Conservation (phyloP, 768 basidiomycete species). For the Kwoniella heveanensis region DNA sequence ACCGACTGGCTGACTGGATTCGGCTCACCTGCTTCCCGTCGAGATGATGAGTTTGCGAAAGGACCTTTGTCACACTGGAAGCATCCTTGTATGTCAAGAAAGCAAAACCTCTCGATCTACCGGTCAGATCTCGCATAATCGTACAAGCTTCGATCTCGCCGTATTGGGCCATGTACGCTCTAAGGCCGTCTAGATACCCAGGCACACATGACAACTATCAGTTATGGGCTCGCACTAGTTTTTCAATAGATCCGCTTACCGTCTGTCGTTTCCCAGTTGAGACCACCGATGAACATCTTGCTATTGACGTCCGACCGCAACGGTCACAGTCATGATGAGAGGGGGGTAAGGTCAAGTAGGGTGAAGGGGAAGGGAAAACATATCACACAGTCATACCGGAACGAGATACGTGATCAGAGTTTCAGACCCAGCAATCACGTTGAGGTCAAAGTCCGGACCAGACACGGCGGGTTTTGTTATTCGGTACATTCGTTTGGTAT, state of each 20-base stretch:
- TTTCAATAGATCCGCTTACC: too few species aligned
- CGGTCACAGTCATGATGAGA: too few species aligned
- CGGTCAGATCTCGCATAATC: conserved; percentile 96
- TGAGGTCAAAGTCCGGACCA: too few species aligned
- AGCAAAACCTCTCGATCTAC: conserved; percentile 94
- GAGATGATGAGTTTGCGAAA: conserved; percentile 90
- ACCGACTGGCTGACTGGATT: not conserved
- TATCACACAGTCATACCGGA: too few species aligned
- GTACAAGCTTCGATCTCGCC: conserved; percentile 96
- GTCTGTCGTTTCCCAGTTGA: conserved; percentile 99
- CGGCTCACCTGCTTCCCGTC: conserved; percentile 93
- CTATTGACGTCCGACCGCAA: conserved; percentile 57
- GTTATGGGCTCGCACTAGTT: too few species aligned
- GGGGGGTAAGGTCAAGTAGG: too few species aligned
- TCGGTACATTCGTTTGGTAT: conserved; percentile 15
- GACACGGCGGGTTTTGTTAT: not conserved
- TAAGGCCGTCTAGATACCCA: conserved; percentile 54
- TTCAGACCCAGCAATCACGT: too few species aligned
- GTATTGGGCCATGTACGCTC: conserved; percentile 89
- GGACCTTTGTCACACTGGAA: conserved; percentile 88
- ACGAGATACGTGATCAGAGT: too few species aligned
- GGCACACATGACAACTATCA: too few species aligned
- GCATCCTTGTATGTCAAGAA: conserved; percentile 95
- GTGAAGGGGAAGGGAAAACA: too few species aligned
- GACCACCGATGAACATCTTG: conserved; percentile 99